Base-by-base conservation (phyloP, 768 basidiomycete genomes). In the Phylloporus arenicola region DNA sequence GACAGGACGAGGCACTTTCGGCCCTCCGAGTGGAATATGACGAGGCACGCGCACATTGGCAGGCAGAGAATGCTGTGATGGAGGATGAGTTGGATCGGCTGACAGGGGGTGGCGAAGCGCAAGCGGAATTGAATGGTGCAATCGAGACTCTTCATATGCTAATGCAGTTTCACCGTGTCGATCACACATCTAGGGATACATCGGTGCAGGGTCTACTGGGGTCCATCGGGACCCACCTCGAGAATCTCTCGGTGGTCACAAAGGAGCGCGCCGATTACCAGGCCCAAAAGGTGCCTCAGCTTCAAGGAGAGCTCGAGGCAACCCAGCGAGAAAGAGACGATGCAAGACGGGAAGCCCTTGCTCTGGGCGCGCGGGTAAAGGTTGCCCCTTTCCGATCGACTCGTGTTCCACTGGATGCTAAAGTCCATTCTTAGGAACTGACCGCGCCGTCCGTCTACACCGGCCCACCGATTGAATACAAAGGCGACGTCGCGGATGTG, bases 291-390 rank as follows among this genome's bases (percentile, higher is more conserved):
- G 79, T 81, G 56, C 78, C 78, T 22, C 77, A 80, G 47, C 67
- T 83, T 17, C 79, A 80, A 52, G 55, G 67, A 47, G 81, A 84
- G 52, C 60, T 86, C 33, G 84, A 84, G 51, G 73, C 75, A 6
- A 73, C 73, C 9, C 69, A 75, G 40, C 69, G 64, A 25, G 81
- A 82, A 52, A 65, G 77, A 30, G 83, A 85, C 46, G 68, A 74
- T 3, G 75, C 73, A 20, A 68, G 70, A 47, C 70, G 65, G 54
- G 74, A 79, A 45, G 61, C 70, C 10, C 64, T 72, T 34, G 54
- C 62, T 2, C 52, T 76, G 49, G 73, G 74, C 35, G 60, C 57
- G n/a, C 71, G 66, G 47, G 48, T 73, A 48, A 74, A 70, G 69
- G 73, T 74, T 51, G 50, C 38, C 29, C 40, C 45, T 38, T 25